These are phyloP conservation scores for Herpotrichia juniperi DNA, from an alignment of 2,329 filamentous ascomycete species.

Conservation along the genomic window DNA sequence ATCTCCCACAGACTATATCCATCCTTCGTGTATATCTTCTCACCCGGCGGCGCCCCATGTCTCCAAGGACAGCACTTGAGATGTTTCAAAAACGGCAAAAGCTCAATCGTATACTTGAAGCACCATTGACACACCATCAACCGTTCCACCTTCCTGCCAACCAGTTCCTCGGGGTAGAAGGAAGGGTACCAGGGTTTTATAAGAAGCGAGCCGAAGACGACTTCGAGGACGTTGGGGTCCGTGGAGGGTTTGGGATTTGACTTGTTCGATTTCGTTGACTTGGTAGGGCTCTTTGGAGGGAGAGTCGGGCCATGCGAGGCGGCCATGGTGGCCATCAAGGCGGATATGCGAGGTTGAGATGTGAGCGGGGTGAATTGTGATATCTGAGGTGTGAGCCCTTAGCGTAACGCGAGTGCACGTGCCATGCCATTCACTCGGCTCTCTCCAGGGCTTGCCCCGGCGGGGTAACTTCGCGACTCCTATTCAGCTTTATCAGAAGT, in stretches of 20 bases:
- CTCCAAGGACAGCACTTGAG: constrained; percentile 44
- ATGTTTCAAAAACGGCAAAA: constrained; percentile 56
- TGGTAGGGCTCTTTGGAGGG: not conserved
- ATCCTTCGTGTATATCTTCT: constrained; percentile 76
- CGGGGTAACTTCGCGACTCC: no score
- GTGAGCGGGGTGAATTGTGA: not conserved
- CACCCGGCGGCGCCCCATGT: constrained; percentile 64
- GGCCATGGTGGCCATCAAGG: not conserved
- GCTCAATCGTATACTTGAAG: constrained; percentile 82
- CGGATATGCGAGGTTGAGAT: not conserved
- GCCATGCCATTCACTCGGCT: not conserved
- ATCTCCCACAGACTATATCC: constrained; percentile 91
- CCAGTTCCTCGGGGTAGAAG: constrained; percentile 76
- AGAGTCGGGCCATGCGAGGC: not conserved
- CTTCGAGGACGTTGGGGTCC: constrained; percentile 83
- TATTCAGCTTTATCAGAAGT: no score
- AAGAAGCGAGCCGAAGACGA: constrained; percentile 81
- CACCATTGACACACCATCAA: constrained; percentile 91
- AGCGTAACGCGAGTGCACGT: constrained; percentile 2
- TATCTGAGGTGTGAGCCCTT: not conserved
- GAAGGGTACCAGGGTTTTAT: constrained; percentile 94
- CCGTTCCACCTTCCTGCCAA: constrained; percentile 53
- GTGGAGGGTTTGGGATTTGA: constrained; percentile 18
- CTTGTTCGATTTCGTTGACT: not conserved
- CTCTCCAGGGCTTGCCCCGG: no score